Conservation (phyloP, 2,329 filamentous ascomycete genomes). For the Aureobasidium sp. region DNA sequence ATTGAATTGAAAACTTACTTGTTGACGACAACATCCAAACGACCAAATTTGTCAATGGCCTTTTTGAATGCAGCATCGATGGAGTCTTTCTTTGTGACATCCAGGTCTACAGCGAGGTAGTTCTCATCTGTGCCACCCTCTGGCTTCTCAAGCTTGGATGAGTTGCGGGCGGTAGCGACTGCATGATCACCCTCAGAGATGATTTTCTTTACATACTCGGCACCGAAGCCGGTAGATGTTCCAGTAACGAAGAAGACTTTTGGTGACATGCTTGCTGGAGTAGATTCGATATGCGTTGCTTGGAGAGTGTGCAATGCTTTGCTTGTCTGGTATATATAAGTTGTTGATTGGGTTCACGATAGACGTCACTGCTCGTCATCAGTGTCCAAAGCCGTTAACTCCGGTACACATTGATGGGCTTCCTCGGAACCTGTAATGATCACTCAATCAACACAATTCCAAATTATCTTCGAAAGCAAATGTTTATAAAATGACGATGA, state of each 20-base stretch:
- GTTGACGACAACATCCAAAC: conserved; percentile 67
- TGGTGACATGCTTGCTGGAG: conserved; percentile 17
- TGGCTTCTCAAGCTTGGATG: conserved; percentile 44
- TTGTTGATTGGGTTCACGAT: not conserved
- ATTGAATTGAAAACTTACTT: conserved; percentile 39
- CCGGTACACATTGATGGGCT: not conserved
- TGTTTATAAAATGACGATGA: not conserved
- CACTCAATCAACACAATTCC: not conserved
- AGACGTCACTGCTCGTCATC: conserved; percentile 12
- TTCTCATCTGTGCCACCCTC: conserved; percentile 50
- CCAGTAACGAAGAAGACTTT: conserved; percentile 53
- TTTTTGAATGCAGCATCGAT: conserved; percentile 52
- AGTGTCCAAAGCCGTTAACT: not conserved
- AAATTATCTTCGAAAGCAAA: not conserved
- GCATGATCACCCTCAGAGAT: conserved; percentile 49
- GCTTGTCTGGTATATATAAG: not conserved
- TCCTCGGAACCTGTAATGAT: not conserved
- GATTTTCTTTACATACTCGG: conserved; percentile 47
- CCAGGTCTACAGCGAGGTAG: conserved; percentile 55
- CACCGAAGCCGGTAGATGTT: conserved; percentile 52
- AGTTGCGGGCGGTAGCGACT: conserved; percentile 51
- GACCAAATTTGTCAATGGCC: conserved; percentile 55
- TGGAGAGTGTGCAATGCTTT: too few species aligned
- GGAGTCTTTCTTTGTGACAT: conserved; percentile 53
- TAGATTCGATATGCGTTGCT: too few species aligned